Conservation (phyloP, 495 filamentous ascomycete genomes). For the Pyronema omphalodes region DNA sequence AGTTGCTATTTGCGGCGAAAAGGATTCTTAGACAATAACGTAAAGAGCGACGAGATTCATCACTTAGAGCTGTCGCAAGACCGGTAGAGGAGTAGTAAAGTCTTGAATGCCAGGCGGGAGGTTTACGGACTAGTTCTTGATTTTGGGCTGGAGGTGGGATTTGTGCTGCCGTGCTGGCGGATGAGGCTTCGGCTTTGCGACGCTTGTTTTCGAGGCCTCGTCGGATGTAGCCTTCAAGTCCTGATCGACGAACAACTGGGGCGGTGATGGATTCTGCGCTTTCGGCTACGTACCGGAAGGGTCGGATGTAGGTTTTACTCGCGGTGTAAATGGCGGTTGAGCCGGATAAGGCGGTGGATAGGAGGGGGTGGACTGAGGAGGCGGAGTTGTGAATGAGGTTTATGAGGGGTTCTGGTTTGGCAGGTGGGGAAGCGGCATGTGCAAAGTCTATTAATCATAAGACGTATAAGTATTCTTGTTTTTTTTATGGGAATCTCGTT, state of each 20-base stretch:
- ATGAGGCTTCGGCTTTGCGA: constrained; percentile 22
- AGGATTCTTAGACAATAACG: constrained; percentile 61
- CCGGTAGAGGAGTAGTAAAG: constrained; percentile 71
- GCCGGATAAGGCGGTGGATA: constrained; percentile 62
- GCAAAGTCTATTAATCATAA: constrained; percentile 11
- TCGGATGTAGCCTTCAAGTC: constrained; percentile 62
- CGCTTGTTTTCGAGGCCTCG: constrained; percentile 39
- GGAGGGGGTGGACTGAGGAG: constrained; percentile 29
- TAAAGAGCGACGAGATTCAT: constrained; percentile 57
- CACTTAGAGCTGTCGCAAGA: constrained; percentile 69
- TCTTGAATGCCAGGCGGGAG: constrained; percentile 46
- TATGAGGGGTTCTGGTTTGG: constrained; percentile 32
- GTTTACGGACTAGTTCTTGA: constrained; percentile 13
- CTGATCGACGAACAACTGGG: constrained; percentile 64
- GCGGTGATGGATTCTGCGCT: constrained; percentile 71
- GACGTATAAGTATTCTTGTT: constrained; percentile 11
- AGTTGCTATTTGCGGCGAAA: constrained; percentile 54
- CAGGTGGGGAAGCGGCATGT: constrained; percentile 8
- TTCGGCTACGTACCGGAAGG: constrained; percentile 65
- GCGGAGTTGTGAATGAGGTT: constrained; percentile 28
- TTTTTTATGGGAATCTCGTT: constrained; percentile 22
- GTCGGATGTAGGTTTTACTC: constrained; percentile 72
- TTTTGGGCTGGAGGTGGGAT: constrained; percentile 52
- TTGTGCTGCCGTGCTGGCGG: constrained; percentile 20
- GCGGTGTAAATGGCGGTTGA: constrained; percentile 64